Evolutionary conservation across 192 early-diverging fungal genomes (phyloP), one percentile per base, ranked within the genome.

Genomic region (Coemansia erecta): DNA sequence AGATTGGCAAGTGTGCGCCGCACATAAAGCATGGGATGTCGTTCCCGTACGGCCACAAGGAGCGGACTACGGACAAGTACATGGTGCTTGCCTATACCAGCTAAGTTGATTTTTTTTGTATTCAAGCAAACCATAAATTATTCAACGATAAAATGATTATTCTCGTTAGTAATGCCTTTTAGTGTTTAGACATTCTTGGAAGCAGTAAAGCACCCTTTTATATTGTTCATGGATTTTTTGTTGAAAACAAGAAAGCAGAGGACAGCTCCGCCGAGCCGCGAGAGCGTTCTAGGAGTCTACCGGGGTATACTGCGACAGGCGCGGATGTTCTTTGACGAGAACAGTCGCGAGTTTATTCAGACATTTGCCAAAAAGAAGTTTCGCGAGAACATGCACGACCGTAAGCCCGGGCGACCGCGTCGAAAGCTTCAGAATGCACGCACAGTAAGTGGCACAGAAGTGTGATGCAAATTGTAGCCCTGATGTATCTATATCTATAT

Each of bases 11-110:
- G 49, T 77, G 75, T 28, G 74, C 71, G 3, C 66, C 76, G 61
- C 81, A 82, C 44, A 66, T 82, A 24, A 70, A 72, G 44, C 67
- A 72, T 44, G 75, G 75, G 23, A 82, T 82, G 81, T 55, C 66
- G 33, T 82, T 76, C 31, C 56, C 68, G 3, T 82, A 66, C 22
- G 72, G 63, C 47, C 74, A 72, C 57, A 82, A 82, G 60, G 81
- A 82, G 58, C 47, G 60, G 15, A 54, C 54, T 1, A 66, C 74
- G 4, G 62, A 72, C 63, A 54, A 68, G 18, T 82, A 82, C 56
- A 65, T 71, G 70, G 66, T 82, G 10, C 63, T 82, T 14, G 68
- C 71, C 14, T 77, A 75, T 45, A 60, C 59, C 24, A 51, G 60
- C 22, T 66, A 50, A 53, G 4, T 23, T 13, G 15, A 9, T 9